phyloP scores from a whole-genome alignment of 2,329 filamentous ascomycete genomes.

The Talaromyces sp. region DNA sequence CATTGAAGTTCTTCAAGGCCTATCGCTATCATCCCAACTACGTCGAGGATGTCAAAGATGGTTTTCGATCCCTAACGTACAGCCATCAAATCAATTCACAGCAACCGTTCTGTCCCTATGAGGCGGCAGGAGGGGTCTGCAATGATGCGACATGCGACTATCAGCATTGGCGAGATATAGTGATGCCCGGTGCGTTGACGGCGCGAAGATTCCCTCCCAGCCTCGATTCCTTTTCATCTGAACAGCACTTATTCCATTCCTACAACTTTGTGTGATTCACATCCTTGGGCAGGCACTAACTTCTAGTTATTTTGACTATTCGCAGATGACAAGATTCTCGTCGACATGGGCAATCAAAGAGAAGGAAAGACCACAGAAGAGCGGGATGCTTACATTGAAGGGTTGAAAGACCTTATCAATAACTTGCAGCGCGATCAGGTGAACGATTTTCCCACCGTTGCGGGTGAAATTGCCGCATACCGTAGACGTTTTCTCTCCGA shows the following conservation, averaged over 20 bases:
- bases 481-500: conserved; percentile 50
- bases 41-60: conserved; percentile 63
- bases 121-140: conserved; percentile 68
- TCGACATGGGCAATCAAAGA: conserved; percentile 47
- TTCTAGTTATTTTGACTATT: conserved; percentile 17
- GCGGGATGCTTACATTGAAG: conserved; percentile 42
- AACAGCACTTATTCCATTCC: not conserved
- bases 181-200: conserved; percentile 67
- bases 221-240: conserved; percentile 21
- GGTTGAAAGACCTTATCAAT: conserved; percentile 49
- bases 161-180: conserved; percentile 76
- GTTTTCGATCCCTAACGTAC: conserved; percentile 86
- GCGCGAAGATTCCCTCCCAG: conserved; percentile 23
- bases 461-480: conserved; percentile 48
- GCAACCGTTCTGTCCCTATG: conserved; percentile 70
- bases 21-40: conserved; percentile 87
- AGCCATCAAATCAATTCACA: conserved; percentile 82
- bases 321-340: conserved; percentile 50
- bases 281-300: conserved; percentile 13
- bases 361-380: conserved; percentile 46
- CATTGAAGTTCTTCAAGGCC: conserved; percentile 75
- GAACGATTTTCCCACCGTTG: conserved; percentile 49
- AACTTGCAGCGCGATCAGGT: conserved; percentile 48
- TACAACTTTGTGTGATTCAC: not conserved
- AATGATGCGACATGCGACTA: conserved; percentile 68